phyloP scores from a whole-genome alignment of 768 basidiomycete species.

The Lentinula sp. region DNA sequence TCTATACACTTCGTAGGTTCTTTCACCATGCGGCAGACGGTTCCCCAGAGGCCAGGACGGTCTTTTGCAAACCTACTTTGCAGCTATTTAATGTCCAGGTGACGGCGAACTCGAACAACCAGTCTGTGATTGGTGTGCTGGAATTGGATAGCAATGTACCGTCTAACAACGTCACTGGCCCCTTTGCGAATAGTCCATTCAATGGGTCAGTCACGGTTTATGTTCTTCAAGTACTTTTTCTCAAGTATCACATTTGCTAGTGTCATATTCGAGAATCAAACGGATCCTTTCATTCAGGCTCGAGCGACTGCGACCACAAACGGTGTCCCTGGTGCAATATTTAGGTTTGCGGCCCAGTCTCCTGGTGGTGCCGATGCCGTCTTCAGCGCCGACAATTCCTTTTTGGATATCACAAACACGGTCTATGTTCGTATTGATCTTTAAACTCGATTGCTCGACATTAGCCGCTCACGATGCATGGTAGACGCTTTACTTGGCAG shows the following conservation, averaged over 20 bases:
- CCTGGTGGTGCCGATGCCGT: conserved; percentile 34
- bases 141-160: conserved; percentile 19
- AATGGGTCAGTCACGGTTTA: conserved; percentile 43
- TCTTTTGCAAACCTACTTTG: conserved; percentile 56
- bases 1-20: conserved; percentile 21
- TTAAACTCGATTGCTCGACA: background rate
- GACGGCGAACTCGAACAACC: conserved; percentile 36
- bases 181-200: conserved; percentile 40
- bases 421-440: conserved; percentile 41
- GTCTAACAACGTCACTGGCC: conserved; percentile 48
- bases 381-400: conserved; percentile 44
- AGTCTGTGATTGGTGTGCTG: conserved; percentile 32
- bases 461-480: conserved; percentile 1
- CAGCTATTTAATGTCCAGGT: conserved; percentile 35
- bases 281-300: conserved; percentile 42
- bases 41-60: conserved; percentile 34
- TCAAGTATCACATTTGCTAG: background rate
- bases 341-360: conserved; percentile 39
- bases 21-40: conserved; percentile 28
- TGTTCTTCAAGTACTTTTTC: background rate
- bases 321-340: conserved; percentile 59
- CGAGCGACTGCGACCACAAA: conserved; percentile 42
- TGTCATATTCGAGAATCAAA: conserved; percentile 21
- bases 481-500: conserved; percentile 54
- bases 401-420: conserved; percentile 41